A percentile compares a stretch with the other conserved stretches of the same genome.
phyloP scores from a whole-genome alignment of 208 protist genomes.

The Crithidia bombi region DNA sequence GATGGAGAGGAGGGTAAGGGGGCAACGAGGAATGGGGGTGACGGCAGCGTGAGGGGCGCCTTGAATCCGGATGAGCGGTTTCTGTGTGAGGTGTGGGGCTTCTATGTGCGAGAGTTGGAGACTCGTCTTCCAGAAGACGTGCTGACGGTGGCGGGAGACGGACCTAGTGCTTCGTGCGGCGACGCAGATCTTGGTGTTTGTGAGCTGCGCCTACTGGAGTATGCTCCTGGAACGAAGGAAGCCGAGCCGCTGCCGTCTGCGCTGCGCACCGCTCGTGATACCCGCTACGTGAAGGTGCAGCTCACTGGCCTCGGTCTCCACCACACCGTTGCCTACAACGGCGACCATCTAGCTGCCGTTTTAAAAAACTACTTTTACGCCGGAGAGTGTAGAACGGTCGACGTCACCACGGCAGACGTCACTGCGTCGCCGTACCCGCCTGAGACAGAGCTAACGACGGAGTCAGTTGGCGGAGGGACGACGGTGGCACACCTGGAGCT shows the following conservation, averaged over 20 bases:
- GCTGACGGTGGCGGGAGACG: not conserved
- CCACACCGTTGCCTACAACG: slow-evolving; percentile 53
- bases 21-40: not conserved
- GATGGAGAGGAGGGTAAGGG: not conserved
- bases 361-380: slow-evolving; percentile 53
- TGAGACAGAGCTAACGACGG: too few relatives aligned
- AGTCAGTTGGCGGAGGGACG: not conserved
- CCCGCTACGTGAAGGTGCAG: slow-evolving; percentile 30
- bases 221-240: not conserved
- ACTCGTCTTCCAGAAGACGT: not conserved
- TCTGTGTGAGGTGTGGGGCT: slow-evolving; percentile 17
- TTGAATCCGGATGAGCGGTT: slow-evolving; percentile 3
- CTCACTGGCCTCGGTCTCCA: slow-evolving; percentile 43
- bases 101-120: slow-evolving; percentile 21
- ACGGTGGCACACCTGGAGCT: slow-evolving; percentile 25
- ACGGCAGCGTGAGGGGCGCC: not conserved
- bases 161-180: too few relatives aligned
- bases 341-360: slow-evolving; percentile 55
- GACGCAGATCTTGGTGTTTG: slow-evolving; percentile 14
- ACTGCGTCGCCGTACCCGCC: not conserved
- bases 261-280: not conserved
- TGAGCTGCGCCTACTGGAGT: slow-evolving; percentile 23
- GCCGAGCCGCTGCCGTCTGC: not conserved
- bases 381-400: not conserved
- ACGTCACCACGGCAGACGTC: not conserved